These are phyloP conservation scores for Decorospora gaudefroyi DNA, from an alignment of 2,329 filamentous ascomycete species.

Conservation along the genomic window DNA sequence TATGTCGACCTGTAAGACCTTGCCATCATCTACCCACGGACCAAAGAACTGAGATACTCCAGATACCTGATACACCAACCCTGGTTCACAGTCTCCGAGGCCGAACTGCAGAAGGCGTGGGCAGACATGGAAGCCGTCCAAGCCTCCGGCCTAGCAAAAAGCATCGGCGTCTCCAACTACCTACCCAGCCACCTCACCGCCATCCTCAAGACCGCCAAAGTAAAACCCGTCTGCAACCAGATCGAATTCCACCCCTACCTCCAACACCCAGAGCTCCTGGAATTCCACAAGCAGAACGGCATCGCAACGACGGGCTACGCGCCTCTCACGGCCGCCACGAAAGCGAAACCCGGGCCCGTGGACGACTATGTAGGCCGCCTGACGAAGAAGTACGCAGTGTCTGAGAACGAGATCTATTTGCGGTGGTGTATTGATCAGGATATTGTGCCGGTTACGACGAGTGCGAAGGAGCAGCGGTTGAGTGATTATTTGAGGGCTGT, in stretches of 20 bases:
- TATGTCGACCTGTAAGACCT: conserved; percentile 63
- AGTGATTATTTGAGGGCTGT: conserved; percentile 61
- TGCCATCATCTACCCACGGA: no score
- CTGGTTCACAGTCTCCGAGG: conserved; percentile 60
- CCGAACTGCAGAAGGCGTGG: conserved; percentile 63
- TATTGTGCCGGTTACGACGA: conserved; percentile 63
- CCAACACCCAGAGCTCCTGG: conserved; percentile 62
- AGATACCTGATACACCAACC: conserved; percentile 67
- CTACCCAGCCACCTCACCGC: conserved; percentile 59
- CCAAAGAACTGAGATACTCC: conserved; percentile 4
- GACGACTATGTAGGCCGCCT: conserved; percentile 57
- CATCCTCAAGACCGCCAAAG: conserved; percentile 57
- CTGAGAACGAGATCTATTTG: conserved; percentile 60
- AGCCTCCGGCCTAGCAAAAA: conserved; percentile 60
- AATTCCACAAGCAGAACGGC: conserved; percentile 56
- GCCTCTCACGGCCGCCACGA: conserved; percentile 57
- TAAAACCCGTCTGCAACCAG: conserved; percentile 67
- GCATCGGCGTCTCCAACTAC: conserved; percentile 65
- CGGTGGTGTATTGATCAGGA: conserved; percentile 67
- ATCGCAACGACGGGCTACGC: conserved; percentile 56
- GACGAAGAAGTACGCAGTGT: conserved; percentile 65
- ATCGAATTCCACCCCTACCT: conserved; percentile 72
- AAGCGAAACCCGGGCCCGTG: conserved; percentile 60
- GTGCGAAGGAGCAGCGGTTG: conserved; percentile 62
- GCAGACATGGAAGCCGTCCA: conserved; percentile 63